Base-by-base conservation (phyloP, 192 early-diverging fungal species). In the Backusella parvicylindrica region DNA sequence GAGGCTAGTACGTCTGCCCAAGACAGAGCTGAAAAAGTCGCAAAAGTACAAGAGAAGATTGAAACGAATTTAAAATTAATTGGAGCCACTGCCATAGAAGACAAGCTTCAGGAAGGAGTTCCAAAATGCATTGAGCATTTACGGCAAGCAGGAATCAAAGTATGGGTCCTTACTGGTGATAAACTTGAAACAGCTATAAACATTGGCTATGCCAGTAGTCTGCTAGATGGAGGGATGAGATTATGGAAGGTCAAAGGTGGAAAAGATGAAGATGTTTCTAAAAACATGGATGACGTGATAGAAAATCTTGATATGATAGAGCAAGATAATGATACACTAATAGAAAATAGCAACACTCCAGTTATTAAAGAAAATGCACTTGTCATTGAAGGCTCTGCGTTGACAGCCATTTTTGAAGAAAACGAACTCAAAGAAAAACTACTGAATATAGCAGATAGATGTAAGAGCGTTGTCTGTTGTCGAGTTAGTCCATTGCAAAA, bases 151-250 rank as follows among this genome's bases (percentile, higher is more conserved):
- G 95, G 96, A 2, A 95, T 98, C 80, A 95, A 96, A 80, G 90
- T 99, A 49, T 99, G 98, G 98, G 97, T 99, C 2, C 82, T 99
- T 70, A 99, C 98, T 0, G 98, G 98, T 49, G 98, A 99, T 83
- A 98, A 98, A 80, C 81, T 98, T 85, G 98, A 99, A 82, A 99
- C 98, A 0, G 98, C 98, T 9, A 98, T 99, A 81, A 98, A 98
- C 79, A 98, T 99, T 81, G 96, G 96, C 6, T 98, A 98, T 87
- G 90, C 92, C 5, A 89, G 89, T 8, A 88, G 90, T 15, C 72
- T 95, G 71, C 75, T 94, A 28, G 88, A 89, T 47, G 88, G 86
- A 64, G 86, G 87, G 30, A 92, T 92, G 89, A 84, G 87, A 68
- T 82, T 94, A 56, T 89, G 89, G 85, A 91, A 87, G n/a, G 64